Conservation (phyloP, 805 yeast species). For the Lachancea cidri region DNA sequence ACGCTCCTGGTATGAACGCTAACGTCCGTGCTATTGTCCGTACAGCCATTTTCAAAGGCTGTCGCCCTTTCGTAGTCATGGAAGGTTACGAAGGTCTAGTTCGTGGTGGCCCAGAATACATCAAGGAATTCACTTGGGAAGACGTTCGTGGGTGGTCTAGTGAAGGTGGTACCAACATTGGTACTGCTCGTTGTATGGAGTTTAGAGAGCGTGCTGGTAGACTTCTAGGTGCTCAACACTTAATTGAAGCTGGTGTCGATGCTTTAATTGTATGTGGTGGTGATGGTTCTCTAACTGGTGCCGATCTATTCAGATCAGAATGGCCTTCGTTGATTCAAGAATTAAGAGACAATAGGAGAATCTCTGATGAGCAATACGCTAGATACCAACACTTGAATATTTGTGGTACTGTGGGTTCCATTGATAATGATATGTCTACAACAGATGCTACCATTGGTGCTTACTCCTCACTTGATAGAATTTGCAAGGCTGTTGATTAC, state of each 20-base stretch:
- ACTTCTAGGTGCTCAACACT: conserved; percentile 55
- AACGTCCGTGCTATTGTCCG: conserved; percentile 70
- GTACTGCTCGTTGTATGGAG: conserved; percentile 69
- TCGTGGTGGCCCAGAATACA: conserved; percentile 48
- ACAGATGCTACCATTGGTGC: conserved; percentile 83
- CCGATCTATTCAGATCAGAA: conserved; percentile 68
- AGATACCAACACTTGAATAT: conserved; percentile 56
- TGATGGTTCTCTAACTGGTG: conserved; percentile 80
- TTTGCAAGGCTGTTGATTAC: conserved; percentile 67
- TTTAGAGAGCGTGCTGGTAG: conserved; percentile 66
- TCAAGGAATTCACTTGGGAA: conserved; percentile 63
- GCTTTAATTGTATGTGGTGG: conserved; percentile 80
- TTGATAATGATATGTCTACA: conserved; percentile 80
- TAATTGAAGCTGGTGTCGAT: conserved; percentile 68
- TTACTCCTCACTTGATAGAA: conserved; percentile 69
- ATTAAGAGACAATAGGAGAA: conserved; percentile 42
- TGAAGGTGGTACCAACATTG: conserved; percentile 72
- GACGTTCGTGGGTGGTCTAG: conserved; percentile 68
- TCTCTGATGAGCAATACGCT: conserved; percentile 43
- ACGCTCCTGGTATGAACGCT: conserved; percentile 78
- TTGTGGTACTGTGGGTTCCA: conserved; percentile 77
- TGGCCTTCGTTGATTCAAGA: conserved; percentile 71
- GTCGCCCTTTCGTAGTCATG: conserved; percentile 61
- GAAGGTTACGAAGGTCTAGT: conserved; percentile 76
- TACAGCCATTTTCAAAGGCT: conserved; percentile 58